Base-by-base conservation (phyloP, 768 basidiomycete species). In the Rhodotorula taiwanensis region DNA sequence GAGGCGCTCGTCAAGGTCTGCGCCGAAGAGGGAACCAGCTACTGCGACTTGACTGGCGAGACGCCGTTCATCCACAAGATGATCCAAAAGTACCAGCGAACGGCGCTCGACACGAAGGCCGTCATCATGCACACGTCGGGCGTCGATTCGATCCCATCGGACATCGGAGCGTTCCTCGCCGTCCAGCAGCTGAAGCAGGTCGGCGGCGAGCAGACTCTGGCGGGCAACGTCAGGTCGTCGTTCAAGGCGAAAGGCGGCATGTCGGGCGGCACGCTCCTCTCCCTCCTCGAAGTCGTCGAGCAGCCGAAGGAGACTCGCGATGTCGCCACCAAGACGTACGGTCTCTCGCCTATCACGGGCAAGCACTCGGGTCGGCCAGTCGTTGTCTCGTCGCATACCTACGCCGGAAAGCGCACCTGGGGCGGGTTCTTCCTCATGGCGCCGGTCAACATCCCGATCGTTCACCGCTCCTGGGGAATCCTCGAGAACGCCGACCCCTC, bases 21-120 rank as follows among this genome's bases (percentile, higher is more conserved):
- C 66, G 86, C 85, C 8, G 77, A 77, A 41, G 77, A 86, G 61
- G 85, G 87, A 9, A 81, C 83, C 11, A 89, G 93, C 75, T 94
- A 94, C 73, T 83, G 90, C 31, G 93, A 97, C 75, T 78, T 92
- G 39, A 83, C 86, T 1, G 67, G 87, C 13, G 90, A 93, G 74
- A 76, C 80, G 0, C 76, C 78, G 5, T 91, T 85, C 83, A 80
- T 86, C 50, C 77, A 76, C 64, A 76, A 83, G 20, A 84, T 89
- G 53, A 83, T 88, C 51, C 39, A 76, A 33, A 73, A 80, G 62
- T 85, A 82, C 71, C 84, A 91, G 74, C 86, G 82, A 68, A 74
- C 79, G 16, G 91, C 92, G 0, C 82, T 80, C 15, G 83, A 84
- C 72, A 84, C 82, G 3, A 81, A 83, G 48, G 79, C 88, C 9